A percentile compares a stretch with the other conserved stretches of the same genome.
Evolutionary conservation across 2,329 filamentous ascomycete species (phyloP).

Genomic region (Claviceps sp.): DNA sequence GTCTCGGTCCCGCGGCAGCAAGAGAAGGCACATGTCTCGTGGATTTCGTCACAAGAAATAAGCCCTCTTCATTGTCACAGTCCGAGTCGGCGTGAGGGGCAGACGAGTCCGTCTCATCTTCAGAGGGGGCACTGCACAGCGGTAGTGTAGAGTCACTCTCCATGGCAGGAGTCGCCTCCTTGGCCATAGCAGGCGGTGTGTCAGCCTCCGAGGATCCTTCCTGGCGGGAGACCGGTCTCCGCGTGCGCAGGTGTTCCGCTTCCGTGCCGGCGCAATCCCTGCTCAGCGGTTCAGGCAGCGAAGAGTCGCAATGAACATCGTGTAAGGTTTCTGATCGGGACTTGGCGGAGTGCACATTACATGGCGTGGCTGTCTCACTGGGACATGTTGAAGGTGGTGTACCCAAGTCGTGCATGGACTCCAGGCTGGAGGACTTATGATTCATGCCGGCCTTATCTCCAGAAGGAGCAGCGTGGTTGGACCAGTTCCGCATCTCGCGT

Average conservation of each 20-base stretch:
- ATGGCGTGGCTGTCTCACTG: constrained; percentile 37
- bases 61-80: constrained; percentile 41
- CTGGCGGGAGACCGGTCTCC: constrained; percentile 35
- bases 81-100: constrained; percentile 22
- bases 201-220: constrained; percentile 36
- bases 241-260: constrained; percentile 31
- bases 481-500: constrained; percentile 16
- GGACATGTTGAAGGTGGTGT: constrained; percentile 44
- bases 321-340: constrained; percentile 33
- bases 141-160: constrained; percentile 17
- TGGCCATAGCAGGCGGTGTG: constrained; percentile 37
- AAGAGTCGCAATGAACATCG: constrained; percentile 49
- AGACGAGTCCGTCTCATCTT: constrained; percentile 2
- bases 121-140: constrained; percentile 11
- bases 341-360: constrained; percentile 27
- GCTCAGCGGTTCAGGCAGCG: constrained; percentile 48
- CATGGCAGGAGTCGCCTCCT: constrained; percentile 27
- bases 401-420: constrained; percentile 33
- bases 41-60: constrained; percentile 38
- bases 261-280: constrained; percentile 50
- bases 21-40: constrained; percentile 27
- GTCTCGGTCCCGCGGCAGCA: constrained; percentile 11
- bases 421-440: constrained; percentile 36
- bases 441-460: constrained; percentile 24
- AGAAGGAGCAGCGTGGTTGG: constrained; percentile 18